A percentile compares a stretch with the other conserved stretches of the same genome.
These are phyloP conservation scores for Tagetes patula DNA, from an alignment of 129 eudicot genomes.

Conservation along the genomic window DNA sequence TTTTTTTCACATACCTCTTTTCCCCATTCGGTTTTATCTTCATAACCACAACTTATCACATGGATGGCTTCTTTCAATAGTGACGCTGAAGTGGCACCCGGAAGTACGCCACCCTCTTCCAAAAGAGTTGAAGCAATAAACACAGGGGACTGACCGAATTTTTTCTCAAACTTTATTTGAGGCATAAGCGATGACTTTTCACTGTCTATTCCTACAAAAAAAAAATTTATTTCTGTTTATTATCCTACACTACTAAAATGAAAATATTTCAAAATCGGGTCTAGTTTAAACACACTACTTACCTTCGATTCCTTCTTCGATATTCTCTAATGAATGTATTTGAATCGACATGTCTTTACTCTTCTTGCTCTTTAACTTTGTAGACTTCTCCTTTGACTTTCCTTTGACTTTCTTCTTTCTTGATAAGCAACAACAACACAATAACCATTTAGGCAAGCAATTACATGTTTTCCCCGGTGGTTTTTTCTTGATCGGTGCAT, in stretches of 20 bases:
- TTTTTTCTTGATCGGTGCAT: constrained; percentile 79
- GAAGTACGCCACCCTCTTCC: constrained; percentile 79
- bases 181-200: constrained; percentile 87
- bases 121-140: constrained; percentile 81
- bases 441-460: constrained; percentile 78
- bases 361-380: constrained; percentile 53
- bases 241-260: neutral
- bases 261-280: neutral
- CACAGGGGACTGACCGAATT: constrained; percentile 86
- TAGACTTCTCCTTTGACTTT: constrained; percentile 39
- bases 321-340: constrained; percentile 84
- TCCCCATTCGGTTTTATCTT: constrained; percentile 94
- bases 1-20: constrained; percentile 62
- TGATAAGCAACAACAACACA: constrained; percentile 49
- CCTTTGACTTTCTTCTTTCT: constrained; percentile 60
- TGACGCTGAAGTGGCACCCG: constrained; percentile 71
- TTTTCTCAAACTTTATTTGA: constrained; percentile 84
- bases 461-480: constrained; percentile 85
- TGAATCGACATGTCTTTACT: constrained; percentile 61
- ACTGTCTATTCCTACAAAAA: constrained; percentile 68
- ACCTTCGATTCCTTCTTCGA: constrained; percentile 97
- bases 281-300: constrained; percentile 3
- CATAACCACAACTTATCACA: constrained; percentile 89
- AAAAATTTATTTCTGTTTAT: no score
- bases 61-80: constrained; percentile 93